A percentile compares a stretch with the other conserved stretches of the same genome.
Evolutionary conservation across 768 basidiomycete species (phyloP).

Genomic region (Suillus ampliporus): DNA sequence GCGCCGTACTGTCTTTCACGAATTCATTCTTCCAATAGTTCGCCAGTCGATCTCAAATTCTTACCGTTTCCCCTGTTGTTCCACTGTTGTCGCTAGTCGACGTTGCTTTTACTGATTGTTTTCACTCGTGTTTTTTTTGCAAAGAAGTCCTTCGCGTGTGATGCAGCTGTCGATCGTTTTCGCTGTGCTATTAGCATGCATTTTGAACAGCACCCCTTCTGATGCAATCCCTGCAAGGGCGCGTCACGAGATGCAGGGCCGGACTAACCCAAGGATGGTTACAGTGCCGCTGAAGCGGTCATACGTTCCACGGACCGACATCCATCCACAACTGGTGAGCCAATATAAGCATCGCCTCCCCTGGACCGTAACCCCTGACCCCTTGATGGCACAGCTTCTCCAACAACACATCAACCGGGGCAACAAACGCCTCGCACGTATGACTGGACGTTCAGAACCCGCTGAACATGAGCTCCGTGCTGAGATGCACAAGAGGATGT

Average conservation of each 20-base stretch:
- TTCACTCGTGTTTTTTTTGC: neutral
- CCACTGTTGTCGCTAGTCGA: slow-evolving; percentile 22
- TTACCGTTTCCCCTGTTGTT: neutral
- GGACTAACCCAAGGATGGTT: slow-evolving; percentile 35
- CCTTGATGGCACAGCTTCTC: slow-evolving; percentile 48
- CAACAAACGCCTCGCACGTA: slow-evolving; percentile 66
- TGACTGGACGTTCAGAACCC: slow-evolving; percentile 64
- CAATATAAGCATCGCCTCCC: neutral
- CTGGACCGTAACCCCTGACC: neutral
- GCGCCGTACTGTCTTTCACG: neutral
- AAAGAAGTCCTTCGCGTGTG: slow-evolving; percentile 12
- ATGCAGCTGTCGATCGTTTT: slow-evolving; percentile 65
- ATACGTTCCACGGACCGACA: slow-evolving; percentile 31
- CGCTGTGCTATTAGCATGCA: slow-evolving; percentile 55
- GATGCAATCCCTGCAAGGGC: slow-evolving; percentile 25
- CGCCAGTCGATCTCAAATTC: slow-evolving; percentile 23
- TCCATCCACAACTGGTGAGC: slow-evolving; percentile 52
- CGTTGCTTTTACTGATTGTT: neutral
- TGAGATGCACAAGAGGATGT: slow-evolving; percentile 49
- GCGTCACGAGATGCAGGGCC: slow-evolving; percentile 17
- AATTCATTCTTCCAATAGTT: slow-evolving; percentile 13
- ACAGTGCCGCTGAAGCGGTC: slow-evolving; percentile 49
- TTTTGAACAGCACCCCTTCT: slow-evolving; percentile 50
- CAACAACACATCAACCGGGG: slow-evolving; percentile 77
- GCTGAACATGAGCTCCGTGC: slow-evolving; percentile 51